Evolutionary conservation across 116 monocot species (phyloP), one percentile per base, ranked within the genome.

Genomic region (Posidonia oceanica): DNA sequence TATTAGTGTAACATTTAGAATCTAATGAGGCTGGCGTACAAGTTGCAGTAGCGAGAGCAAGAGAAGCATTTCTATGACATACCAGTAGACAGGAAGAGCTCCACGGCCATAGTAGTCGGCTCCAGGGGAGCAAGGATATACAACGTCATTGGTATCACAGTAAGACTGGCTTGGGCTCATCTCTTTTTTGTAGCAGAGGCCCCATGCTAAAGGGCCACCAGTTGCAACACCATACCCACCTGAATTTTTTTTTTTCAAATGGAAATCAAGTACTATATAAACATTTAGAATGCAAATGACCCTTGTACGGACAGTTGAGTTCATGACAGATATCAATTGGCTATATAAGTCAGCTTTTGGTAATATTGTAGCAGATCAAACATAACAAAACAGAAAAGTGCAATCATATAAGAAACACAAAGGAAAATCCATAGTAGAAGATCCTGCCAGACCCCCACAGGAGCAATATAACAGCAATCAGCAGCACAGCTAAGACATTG

Each of bases 151-250:
- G 36, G 53, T n/a, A 10, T 11, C 61, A 66, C 96, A 91, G 69
- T 96, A 96, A 53, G 66, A 69, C 52, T 88, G 82, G 73, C 84
- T 91, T 15, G 96, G 96, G 81, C 96, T 91, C 88, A 96, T 84
- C 73, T 96, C 91, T 52, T 71, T 86, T 73, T 88, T 96, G 64
- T 91, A 91, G 84, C 96, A 96, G 2, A 96, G 59, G 7, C 96
- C 96, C 84, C 85, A 96, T 64, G 91, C 96, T 54, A 86, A 70
- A 2, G 88, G 95, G 41, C 95, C 91, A 39, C 95, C 95, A 23
- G 86, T 91, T 23, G 91, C 91, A 55, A 88, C 95, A 60, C 95
- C 95, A 76, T 86, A 95, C 3, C 95, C 95, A 83, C 95, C 95
- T 95, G 78, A 14, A 38, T 56, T 16, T 37, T 56, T 66, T 62